Evolutionary conservation across 2,329 filamentous ascomycete species (phyloP), one percentile per base, ranked within the genome.

Genomic region (Sporothrix protearum): DNA sequence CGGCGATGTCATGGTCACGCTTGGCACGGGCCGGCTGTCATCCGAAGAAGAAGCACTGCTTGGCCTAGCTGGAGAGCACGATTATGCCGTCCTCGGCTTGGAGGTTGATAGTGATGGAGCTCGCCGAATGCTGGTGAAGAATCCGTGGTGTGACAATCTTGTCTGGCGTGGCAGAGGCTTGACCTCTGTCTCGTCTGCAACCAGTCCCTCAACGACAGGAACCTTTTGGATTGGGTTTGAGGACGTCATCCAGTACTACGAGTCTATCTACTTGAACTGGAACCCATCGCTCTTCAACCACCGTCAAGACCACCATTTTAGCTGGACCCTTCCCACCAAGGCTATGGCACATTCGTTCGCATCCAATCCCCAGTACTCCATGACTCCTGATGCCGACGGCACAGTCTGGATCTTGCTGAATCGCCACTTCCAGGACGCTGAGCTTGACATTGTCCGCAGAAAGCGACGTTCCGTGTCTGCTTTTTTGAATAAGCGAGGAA

Each of bases 181-280:
- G 45, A 63, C 49, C 3, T 47, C 64, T 45, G 53, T 39, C 8
- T 72, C 76, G 1, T 71, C 76, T 25, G 55, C 73, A 3, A 68
- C 72, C 6, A 42, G 71, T 12, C 73, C 79, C 67, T 77, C 81
- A 25, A 80, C 81, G 36, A 90, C 91, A 0, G 93, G 94, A n/a
- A 93, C 91, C 0, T 96, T 97, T 78, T 98, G 96, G 95, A 96
- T 98, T 81, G 89, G 91, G 30, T 88, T 96, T 36, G 92, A 97
- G 76, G 92, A 94, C 75, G 89, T 97, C 3, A 87, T 93, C 47
- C 94, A 97, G 77, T 90, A 97, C 78, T 99, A 97, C 74, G 94
- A 98, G 79, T 97, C 94, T 22, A 88, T 99, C 75, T 99, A 98
- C 80, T 85, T 99, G 70, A 99, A 98, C 81, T 99, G 96, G 96